Evolutionary conservation across 1,284 basidiomycete species (phyloP), one percentile per base, ranked within the genome.

Genomic region (Filobasidium uniguttulatum): DNA sequence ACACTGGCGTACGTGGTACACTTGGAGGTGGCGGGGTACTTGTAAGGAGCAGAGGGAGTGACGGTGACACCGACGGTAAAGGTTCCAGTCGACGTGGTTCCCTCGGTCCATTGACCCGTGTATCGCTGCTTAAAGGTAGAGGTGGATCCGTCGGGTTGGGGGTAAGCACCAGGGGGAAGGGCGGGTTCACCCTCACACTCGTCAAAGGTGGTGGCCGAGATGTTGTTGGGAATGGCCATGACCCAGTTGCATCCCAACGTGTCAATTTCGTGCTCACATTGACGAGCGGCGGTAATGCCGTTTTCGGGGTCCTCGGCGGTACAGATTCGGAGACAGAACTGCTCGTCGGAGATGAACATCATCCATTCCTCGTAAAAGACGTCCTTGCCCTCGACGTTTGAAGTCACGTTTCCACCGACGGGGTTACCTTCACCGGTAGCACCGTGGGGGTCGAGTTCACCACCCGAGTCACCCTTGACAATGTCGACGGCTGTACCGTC

Each of bases 331-430:
- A 71, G 56, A 60, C 69, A 71, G 64, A 67, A 71, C 52, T 62
- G 56, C 55, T 67, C 53, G 60, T 59, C 67, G 23, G 69, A 64
- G 59, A 69, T 65, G 66, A 64, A 71, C 63, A 64, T 67, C 67
- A 69, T 74, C 73, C 73, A 75, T 62, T 75, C 73, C 60, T 74
- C 61, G 66, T 75, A 75, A 52, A 62, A 62, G 40, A 73, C 73
- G 51, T 75, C 73, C 19, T 59, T 44, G 25, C 73, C 73, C 10
- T 68, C 67, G 20, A 71, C 64, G 63, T 74, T 73, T 52, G 69
- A 68, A 38, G 73, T 74, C 46, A 75, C 73, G 58, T 74, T 74
- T 38, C 73, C 73, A 45, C 73, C 73, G 48, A 72, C 60, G 45
- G 74, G 74, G 70, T 75, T 75, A 46, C 73, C 74, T 57, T 63